Base-by-base conservation (phyloP, 305 asterid species). In the Rubia tinctorum region DNA sequence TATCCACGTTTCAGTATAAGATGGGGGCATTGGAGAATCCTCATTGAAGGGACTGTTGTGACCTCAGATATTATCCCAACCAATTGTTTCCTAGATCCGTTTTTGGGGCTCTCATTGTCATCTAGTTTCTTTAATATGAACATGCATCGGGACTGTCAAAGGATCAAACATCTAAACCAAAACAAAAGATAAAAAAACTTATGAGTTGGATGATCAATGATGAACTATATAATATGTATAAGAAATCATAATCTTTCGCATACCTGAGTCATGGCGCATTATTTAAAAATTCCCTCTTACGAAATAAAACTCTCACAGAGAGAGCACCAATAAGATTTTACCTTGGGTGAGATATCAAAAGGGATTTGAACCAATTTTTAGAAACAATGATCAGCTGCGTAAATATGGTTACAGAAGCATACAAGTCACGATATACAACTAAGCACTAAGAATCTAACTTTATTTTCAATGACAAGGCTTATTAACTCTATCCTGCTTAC, bases 81-180 rank as follows among this genome's bases (percentile, higher is more conserved):
- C 0, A 92, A 87, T 68, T 89, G 95, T 75, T 89, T 84, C 73
- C 92, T 82, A 60, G 90, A 92, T 49, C 90, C 98, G 18, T 87
- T 90, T 69, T 88, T 92, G 7, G 95, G 94, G 12, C 30, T 80
- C 82, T 90, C 85, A 2, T 88, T 90, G 79, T 88, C 94, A 10
- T 83, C 84, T 63, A 90, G 78, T 75, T 87, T 97, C 79, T 82
- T 85, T 69, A 87, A 64, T 88, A 95, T 34, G 39, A 34, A 34
- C 39, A 34, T 34, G 99, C 98, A 95, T 92, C 5, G 92, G 92
- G 58, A 98, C 98, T 14, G 98, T 92, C 79, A 95, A 77, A 17
- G 96, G 99, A 87, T 95, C 97, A 11, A 97, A 87, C 99, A 95
- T 92, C 99, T 95, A 85, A 53, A 53, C 60, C 9, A 15, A 64